A percentile compares a stretch with the other conserved stretches of the same genome.
Conservation (phyloP, 768 basidiomycete species). For the Leccinellum rugosiceps region DNA sequence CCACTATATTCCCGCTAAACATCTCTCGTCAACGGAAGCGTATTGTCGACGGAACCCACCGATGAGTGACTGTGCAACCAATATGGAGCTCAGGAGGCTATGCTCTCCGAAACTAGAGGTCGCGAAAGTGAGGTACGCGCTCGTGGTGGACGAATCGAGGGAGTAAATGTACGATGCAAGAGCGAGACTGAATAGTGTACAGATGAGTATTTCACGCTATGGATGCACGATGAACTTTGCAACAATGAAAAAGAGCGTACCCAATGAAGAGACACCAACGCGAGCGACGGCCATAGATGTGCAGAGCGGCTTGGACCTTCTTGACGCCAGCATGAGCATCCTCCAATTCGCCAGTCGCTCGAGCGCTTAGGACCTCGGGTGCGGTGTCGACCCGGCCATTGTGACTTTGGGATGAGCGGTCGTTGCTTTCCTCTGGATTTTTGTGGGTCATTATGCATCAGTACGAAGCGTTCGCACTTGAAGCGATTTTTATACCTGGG, state of each 20-base stretch:
- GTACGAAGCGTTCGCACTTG: background rate
- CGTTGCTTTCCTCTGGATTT: constrained; percentile 4
- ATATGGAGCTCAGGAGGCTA: constrained; percentile 53
- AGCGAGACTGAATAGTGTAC: constrained; percentile 40
- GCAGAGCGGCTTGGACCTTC: constrained; percentile 49
- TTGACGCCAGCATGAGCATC: constrained; percentile 41
- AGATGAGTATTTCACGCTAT: background rate
- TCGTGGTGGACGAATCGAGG: constrained; percentile 68
- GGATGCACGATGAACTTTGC: background rate
- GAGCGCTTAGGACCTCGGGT: background rate
- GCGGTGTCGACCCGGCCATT: background rate
- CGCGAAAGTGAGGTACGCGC: constrained; percentile 58
- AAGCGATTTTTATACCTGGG: constrained; percentile 7
- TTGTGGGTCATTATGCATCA: constrained; percentile 6
- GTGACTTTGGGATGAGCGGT: background rate
- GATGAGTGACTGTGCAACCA: constrained; percentile 53
- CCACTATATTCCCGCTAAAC: constrained; percentile 28
- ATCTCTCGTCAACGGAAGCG: constrained; percentile 8
- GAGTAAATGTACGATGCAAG: constrained; percentile 77
- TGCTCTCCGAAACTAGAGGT: constrained; percentile 51
- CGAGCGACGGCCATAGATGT: constrained; percentile 50
- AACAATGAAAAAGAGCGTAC: constrained; percentile 31
- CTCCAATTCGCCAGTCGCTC: constrained; percentile 6
- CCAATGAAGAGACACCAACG: constrained; percentile 60
- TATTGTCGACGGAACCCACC: constrained; percentile 32